These are phyloP conservation scores for Boletus insuetus DNA, from an alignment of 768 basidiomycete species.

Conservation along the genomic window DNA sequence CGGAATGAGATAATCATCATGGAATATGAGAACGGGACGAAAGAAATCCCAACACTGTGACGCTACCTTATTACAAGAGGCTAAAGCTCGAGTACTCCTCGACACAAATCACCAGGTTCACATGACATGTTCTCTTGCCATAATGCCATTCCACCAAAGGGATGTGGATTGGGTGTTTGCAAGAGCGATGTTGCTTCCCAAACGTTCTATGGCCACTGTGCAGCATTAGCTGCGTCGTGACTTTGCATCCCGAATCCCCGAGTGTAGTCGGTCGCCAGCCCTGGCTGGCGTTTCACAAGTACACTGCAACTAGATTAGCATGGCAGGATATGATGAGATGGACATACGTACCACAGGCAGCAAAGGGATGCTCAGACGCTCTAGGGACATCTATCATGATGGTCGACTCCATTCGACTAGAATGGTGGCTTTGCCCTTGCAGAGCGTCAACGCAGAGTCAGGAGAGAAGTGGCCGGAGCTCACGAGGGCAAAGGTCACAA, in stretches of 20 bases:
- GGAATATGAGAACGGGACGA: too few species aligned
- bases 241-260: neutral
- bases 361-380: neutral
- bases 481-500: neutral
- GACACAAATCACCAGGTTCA: too few species aligned
- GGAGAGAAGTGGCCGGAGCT: neutral
- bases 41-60: too few species aligned
- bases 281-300: constrained; percentile 7
- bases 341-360: constrained; percentile 4
- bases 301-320: constrained; percentile 7
- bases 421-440: neutral
- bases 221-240: neutral
- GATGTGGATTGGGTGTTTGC: neutral
- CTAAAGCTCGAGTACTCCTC: neutral
- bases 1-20: too few species aligned
- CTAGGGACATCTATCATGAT: neutral
- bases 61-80: too few species aligned
- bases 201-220: too few species aligned
- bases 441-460: neutral
- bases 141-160: too few species aligned
- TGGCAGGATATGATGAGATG: neutral
- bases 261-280: constrained; percentile 7
- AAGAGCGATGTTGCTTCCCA: neutral
- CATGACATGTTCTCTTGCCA: neutral
- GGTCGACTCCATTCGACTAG: neutral